Conservation (phyloP, 2,329 filamentous ascomycete species). For the Colletotrichum sp. region DNA sequence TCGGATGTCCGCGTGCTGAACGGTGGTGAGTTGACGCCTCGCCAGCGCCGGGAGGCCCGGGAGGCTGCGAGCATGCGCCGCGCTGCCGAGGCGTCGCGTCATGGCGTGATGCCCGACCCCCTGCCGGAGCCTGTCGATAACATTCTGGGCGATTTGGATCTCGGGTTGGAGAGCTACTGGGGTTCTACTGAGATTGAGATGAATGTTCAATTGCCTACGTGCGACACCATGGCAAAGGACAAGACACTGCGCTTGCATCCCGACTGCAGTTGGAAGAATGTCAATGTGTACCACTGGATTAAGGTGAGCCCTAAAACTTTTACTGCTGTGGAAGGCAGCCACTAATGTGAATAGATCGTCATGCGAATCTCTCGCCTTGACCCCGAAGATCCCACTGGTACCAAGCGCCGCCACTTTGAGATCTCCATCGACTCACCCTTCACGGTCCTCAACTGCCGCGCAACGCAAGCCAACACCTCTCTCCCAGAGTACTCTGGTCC, state of each 20-base stretch:
- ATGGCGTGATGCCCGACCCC: slow-evolving; percentile 41
- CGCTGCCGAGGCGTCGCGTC: slow-evolving; percentile 56
- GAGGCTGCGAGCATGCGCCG: slow-evolving; percentile 53
- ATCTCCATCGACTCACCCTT: slow-evolving; percentile 97
- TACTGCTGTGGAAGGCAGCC: not conserved
- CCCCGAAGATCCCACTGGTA: slow-evolving; percentile 71
- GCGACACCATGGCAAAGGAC: slow-evolving; percentile 82
- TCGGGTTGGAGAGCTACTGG: slow-evolving; percentile 73
- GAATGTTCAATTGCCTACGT: slow-evolving; percentile 89
- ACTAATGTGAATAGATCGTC: slow-evolving; percentile 68
- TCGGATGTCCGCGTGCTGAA: slow-evolving; percentile 79
- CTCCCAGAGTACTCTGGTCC: slow-evolving; percentile 76
- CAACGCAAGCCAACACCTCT: slow-evolving; percentile 88
- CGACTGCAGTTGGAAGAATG: slow-evolving; percentile 92
- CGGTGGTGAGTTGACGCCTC: slow-evolving; percentile 74
- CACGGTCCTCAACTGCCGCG: slow-evolving; percentile 89
- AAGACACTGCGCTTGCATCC: slow-evolving; percentile 73
- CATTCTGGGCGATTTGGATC: slow-evolving; percentile 79
- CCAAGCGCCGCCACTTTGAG: slow-evolving; percentile 87
- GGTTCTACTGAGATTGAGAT: slow-evolving; percentile 94
- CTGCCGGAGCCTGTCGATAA: slow-evolving; percentile 67
- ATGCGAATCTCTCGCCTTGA: slow-evolving; percentile 90
- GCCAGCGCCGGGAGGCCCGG: slow-evolving; percentile 53
- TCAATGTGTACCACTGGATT: slow-evolving; percentile 95
- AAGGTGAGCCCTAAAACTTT: slow-evolving; percentile 64